Conservation (phyloP, 148 eudicot species). For the Rhododendron mucronatum region DNA sequence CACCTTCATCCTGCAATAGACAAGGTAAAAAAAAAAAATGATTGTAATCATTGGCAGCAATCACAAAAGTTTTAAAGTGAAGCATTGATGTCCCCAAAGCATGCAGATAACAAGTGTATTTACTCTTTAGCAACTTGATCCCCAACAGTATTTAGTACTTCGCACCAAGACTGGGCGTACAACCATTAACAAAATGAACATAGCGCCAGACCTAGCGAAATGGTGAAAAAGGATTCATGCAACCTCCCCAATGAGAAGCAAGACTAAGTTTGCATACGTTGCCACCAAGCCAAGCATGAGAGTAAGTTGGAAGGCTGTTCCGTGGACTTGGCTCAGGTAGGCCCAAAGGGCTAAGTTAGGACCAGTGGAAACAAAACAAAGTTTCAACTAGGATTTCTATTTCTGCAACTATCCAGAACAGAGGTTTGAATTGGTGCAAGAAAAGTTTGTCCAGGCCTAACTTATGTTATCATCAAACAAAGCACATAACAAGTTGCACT, state of each 20-base stretch:
- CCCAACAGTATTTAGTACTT: not conserved
- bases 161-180: not conserved
- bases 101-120: not conserved
- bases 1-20: conserved; percentile 51
- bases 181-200: not conserved
- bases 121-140: not conserved
- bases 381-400: not conserved
- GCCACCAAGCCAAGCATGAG: not conserved
- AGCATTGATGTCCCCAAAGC: not conserved
- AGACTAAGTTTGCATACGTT: not conserved
- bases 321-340: no score
- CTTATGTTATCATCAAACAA: not conserved
- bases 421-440: not conserved
- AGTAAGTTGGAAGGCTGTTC: not conserved
- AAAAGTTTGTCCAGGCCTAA: not conserved
- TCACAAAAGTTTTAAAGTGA: not conserved
- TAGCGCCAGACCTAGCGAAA: not conserved
- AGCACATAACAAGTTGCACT: not conserved
- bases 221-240: not conserved
- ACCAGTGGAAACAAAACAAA: not conserved
- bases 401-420: not conserved
- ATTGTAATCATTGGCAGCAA: not conserved
- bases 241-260: not conserved
- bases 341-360: not conserved
- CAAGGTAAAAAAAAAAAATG: not conserved